Evolutionary conservation across 1,139 yeast species (phyloP).

Genomic region (Saccharomyces hybrid): DNA sequence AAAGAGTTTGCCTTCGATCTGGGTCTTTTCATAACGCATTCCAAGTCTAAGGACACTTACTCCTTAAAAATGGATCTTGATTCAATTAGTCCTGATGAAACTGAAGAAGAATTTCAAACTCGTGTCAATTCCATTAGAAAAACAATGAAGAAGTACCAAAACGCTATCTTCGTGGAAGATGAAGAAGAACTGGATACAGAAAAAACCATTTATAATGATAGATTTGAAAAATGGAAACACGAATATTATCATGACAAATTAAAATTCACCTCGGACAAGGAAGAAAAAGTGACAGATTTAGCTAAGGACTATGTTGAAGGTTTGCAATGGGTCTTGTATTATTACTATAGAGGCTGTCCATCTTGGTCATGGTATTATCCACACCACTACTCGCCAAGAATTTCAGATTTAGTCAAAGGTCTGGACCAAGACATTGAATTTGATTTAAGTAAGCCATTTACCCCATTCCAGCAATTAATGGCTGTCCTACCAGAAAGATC

Average conservation of each 20-base stretch:
- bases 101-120: constrained; percentile 52
- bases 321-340: constrained; percentile 88
- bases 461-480: constrained; percentile 95
- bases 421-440: constrained; percentile 55
- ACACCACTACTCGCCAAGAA: constrained; percentile 89
- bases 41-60: constrained; percentile 47
- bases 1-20: constrained; percentile 56
- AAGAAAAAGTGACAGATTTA: constrained; percentile 49
- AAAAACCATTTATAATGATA: constrained; percentile 58
- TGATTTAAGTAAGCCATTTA: constrained; percentile 69
- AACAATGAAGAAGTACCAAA: constrained; percentile 58
- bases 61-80: constrained; percentile 60
- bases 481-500: constrained; percentile 96
- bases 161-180: constrained; percentile 56
- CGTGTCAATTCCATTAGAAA: constrained; percentile 36
- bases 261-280: constrained; percentile 47
- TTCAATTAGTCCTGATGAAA: constrained; percentile 60
- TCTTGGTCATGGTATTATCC: constrained; percentile 94
- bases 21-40: constrained; percentile 60
- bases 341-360: constrained; percentile 82
- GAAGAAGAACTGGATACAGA: constrained; percentile 58
- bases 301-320: constrained; percentile 90
- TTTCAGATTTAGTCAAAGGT: constrained; percentile 74
- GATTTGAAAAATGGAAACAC: constrained; percentile 78
- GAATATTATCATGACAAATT: constrained; percentile 73